Percentiles rank a stretch among this genome's conserved stretches.
Evolutionary conservation across 2,329 filamentous ascomycete genomes (phyloP).

Genomic region (Xylariaceae sp.): DNA sequence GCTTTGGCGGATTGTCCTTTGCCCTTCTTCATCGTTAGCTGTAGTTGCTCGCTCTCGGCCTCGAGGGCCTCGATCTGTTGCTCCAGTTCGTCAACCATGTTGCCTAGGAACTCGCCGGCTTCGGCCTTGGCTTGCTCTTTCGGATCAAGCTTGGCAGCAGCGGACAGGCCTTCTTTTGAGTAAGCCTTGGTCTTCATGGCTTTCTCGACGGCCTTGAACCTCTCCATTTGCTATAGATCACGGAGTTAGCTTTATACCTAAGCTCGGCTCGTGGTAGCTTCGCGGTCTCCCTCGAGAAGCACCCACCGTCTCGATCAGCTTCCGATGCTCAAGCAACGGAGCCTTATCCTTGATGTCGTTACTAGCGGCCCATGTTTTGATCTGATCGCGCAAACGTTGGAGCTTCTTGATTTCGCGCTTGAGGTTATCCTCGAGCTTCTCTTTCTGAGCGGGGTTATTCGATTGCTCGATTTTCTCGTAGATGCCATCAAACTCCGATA

Average conservation of each 20-base stretch:
- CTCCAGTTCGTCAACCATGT: constrained; percentile 87
- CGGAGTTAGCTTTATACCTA: constrained; percentile 16
- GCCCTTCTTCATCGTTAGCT: constrained; percentile 88
- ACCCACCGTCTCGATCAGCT: constrained; percentile 92
- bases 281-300: constrained; percentile 7
- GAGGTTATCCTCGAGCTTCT: constrained; percentile 95
- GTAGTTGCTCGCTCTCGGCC: constrained; percentile 80
- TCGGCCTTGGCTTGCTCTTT: constrained; percentile 94
- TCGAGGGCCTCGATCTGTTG: constrained; percentile 90
- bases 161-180: constrained; percentile 93
- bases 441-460: constrained; percentile 89
- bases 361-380: constrained; percentile 97
- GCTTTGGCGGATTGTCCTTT: constrained; percentile 81
- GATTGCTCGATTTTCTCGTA: constrained; percentile 97
- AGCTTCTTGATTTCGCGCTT: constrained; percentile 99
- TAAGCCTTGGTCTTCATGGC: constrained; percentile 99
- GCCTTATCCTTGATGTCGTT: constrained; percentile 99
- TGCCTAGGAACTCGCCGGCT: constrained; percentile 75
- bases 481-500: constrained; percentile 85
- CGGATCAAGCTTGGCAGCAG: constrained; percentile 90
- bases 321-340: constrained; percentile 86
- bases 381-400: constrained; percentile 93
- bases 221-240: constrained; percentile 82
- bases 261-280: constrained; percentile 5
- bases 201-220: constrained; percentile 99